Percentiles rank a stretch among this genome's conserved stretches.
phyloP scores from a whole-genome alignment of 768 basidiomycete genomes.

The Boletus barrowsii region DNA sequence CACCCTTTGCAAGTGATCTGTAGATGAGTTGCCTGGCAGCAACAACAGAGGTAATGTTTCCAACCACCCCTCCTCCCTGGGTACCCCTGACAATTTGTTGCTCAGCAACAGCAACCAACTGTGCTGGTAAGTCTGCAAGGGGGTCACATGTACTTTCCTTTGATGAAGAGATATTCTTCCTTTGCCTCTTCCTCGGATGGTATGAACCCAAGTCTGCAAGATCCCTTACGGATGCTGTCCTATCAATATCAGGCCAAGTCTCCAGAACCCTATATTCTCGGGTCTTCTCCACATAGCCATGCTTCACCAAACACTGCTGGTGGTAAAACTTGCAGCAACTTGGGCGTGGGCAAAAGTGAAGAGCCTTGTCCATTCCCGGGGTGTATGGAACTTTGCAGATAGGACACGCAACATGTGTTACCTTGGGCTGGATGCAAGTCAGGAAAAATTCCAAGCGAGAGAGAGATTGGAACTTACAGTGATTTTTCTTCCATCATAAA shows the following conservation, averaged over 20 bases:
- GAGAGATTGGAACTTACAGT: conserved; percentile 28
- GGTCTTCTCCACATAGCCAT: conserved; percentile 22
- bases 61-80: conserved; percentile 42
- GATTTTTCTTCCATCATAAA: conserved; percentile 33
- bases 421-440: conserved; percentile 39
- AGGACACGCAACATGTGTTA: conserved; percentile 35
- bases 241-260: conserved; percentile 37
- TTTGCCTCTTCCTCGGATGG: conserved; percentile 17
- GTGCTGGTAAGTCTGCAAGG: conserved; percentile 31
- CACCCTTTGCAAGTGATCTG: conserved; percentile 26
- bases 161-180: not conserved
- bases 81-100: conserved; percentile 54
- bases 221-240: not conserved
- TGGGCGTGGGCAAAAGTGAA: conserved; percentile 59
- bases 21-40: conserved; percentile 49
- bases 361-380: conserved; percentile 39
- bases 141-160: not conserved
- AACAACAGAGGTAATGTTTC: conserved; percentile 48
- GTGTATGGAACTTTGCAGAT: conserved; percentile 46
- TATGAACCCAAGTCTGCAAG: not conserved
- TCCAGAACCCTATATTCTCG: conserved; percentile 32
- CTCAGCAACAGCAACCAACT: conserved; percentile 42
- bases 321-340: conserved; percentile 49
- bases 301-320: conserved; percentile 39
- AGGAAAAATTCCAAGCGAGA: not conserved